Base-by-base conservation (phyloP, 1,284 basidiomycete genomes). In the Papiliotrema laurentii region DNA sequence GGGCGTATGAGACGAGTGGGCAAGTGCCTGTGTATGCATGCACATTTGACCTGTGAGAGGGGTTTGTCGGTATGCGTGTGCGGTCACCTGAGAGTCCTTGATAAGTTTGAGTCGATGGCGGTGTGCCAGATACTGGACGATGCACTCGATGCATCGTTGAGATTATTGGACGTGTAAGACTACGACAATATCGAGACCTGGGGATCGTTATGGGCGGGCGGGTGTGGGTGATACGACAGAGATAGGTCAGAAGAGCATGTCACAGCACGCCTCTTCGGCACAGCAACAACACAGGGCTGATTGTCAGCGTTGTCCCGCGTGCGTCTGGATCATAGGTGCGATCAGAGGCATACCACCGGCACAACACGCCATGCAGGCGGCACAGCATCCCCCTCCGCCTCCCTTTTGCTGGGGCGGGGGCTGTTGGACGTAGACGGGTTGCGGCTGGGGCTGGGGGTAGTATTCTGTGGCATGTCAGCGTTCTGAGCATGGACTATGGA, bases 381-480 rank as follows among this genome's bases (percentile, higher is more conserved):
- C 43, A 36, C 64, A 61, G 54, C 60, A 52, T 33, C 52, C 56
- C 22, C 55, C 62, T 26, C 59, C 59, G 44, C 55, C 52, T 28
- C 57, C 55, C 22, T 47, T 42, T 38, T 61, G 54, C 38, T 59
- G 49, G 11, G 58, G 64, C 30, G 50, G 59, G 40, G 56, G 66
- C 37, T 63, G 61, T 51, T 71, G 69, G 43, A 69, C 51, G 56
- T 71, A 71, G 24, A 71, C 66, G 28, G 49, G 69, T 49, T 71
- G 69, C 46, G 69, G 69, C 50, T 59, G 58, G 27, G 66, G 69
- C 53, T 71, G 69, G 34, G 69, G 69, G 53, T 66, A 60, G 57
- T 48, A 48, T 34, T 43, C 47, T 48, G 40, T 16, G 19, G n/a
- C 30, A n/a, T n/a, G 24, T 31, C 27, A 31, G 22, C 28, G 14